Conservation (phyloP, 768 basidiomycete species). For the Coprinopsis cinerea region DNA sequence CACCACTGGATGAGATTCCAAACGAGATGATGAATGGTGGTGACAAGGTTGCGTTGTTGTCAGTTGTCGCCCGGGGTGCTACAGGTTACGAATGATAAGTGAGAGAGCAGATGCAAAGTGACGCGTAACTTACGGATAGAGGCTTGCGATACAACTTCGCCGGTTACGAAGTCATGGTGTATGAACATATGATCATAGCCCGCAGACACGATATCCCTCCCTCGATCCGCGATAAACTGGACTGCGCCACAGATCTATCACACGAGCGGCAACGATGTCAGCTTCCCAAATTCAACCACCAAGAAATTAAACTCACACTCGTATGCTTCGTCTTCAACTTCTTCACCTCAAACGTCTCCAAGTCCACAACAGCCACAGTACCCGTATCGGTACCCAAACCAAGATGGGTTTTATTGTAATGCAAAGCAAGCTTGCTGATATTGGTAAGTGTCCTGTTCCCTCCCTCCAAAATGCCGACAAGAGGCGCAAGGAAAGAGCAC, state of each 20-base stretch:
- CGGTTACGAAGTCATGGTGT: conserved; percentile 61
- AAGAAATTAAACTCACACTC: conserved; percentile 46
- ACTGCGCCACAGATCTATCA: conserved; percentile 67
- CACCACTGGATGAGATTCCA: conserved; percentile 51
- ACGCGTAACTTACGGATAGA: conserved; percentile 48
- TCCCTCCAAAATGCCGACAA: background rate
- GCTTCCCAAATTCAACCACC: background rate
- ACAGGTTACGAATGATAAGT: background rate
- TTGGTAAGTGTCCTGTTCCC: conserved; percentile 20
- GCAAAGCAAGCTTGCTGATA: conserved; percentile 59
- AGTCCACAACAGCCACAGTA: conserved; percentile 57
- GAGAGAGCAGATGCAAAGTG: too few relatives aligned
- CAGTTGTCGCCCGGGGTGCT: conserved; percentile 33
- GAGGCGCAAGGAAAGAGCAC: conserved; percentile 15
- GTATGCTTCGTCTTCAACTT: conserved; percentile 59
- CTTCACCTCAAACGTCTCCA: conserved; percentile 39
- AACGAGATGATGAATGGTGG: conserved; percentile 71
- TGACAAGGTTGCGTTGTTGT: conserved; percentile 51
- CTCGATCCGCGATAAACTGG: conserved; percentile 65
- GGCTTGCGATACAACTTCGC: conserved; percentile 49
- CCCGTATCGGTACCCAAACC: conserved; percentile 73
- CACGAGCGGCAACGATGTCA: background rate
- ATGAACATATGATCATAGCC: conserved; percentile 68
- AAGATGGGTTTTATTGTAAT: conserved; percentile 45
- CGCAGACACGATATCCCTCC: conserved; percentile 68